phyloP scores from a whole-genome alignment of 2,329 filamentous ascomycete genomes.

The Hymenotorrendiella dingleyae region DNA sequence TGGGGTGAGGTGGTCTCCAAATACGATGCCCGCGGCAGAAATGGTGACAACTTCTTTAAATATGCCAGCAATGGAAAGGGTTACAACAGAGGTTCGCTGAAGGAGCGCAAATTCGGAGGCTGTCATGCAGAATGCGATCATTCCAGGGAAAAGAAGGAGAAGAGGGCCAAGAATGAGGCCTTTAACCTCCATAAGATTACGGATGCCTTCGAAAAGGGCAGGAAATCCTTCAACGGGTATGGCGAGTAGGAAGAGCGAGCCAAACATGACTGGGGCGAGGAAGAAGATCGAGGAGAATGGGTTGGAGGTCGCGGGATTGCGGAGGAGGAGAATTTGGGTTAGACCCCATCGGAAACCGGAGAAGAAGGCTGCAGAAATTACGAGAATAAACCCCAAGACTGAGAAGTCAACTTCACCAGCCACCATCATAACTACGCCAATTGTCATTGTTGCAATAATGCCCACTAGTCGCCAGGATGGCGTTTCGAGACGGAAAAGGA shows the following conservation, averaged over 20 bases:
- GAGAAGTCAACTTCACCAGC: slow-evolving; percentile 90
- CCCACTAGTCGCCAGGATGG: slow-evolving; percentile 79
- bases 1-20: slow-evolving; percentile 78
- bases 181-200: slow-evolving; percentile 57
- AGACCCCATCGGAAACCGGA: slow-evolving; percentile 97
- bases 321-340: slow-evolving; percentile 91
- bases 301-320: slow-evolving; percentile 91
- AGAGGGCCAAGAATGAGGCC: slow-evolving; percentile 60
- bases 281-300: slow-evolving; percentile 97
- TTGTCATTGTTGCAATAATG: slow-evolving; percentile 88
- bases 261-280: slow-evolving; percentile 95
- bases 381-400: slow-evolving; percentile 77
- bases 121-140: slow-evolving; percentile 94
- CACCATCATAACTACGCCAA: slow-evolving; percentile 96
- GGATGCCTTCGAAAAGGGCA: slow-evolving; percentile 61
- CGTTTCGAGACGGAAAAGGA: slow-evolving; percentile 83
- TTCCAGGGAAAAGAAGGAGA: slow-evolving; percentile 82
- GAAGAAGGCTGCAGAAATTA: slow-evolving; percentile 91
- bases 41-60: slow-evolving; percentile 99
- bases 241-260: slow-evolving; percentile 72
- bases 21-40: slow-evolving; percentile 77
- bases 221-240: slow-evolving; percentile 77
- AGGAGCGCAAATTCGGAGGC: slow-evolving; percentile 91
- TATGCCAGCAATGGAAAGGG: slow-evolving; percentile 91
- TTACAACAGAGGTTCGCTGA: slow-evolving; percentile 92